Evolutionary conservation across 2,329 filamentous ascomycete genomes (phyloP), one percentile per base, ranked within the genome.

Genomic region (Diplodia sapinea): DNA sequence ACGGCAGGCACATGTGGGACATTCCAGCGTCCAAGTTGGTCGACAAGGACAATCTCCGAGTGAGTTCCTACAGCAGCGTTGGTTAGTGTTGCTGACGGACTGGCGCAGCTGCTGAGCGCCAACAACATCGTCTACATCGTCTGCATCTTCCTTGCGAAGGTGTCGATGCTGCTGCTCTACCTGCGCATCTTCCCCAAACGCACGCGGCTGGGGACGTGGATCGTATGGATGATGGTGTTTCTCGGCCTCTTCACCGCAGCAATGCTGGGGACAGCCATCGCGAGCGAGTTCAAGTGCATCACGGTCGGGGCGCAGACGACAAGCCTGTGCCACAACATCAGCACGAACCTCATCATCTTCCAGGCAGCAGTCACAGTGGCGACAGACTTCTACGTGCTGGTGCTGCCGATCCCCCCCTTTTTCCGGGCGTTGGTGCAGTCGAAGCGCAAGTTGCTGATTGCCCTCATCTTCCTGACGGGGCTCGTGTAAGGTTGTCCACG

Each of bases 301-400:
- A 51, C 26, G 20, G 20, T 49, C 3, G 4, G 15, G 31, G 11
- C 63, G 11, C 63, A 23, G 13, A 20, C 23, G 29, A 59, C 52
- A 7, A 11, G 54, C 31, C 61, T 59, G 20, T 62, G 47, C 54
- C 38, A 17, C 17, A 40, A 43, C 23, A 65, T 33, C 23, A 51
- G 55, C 56, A 67, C 20, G 6, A 50, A n/a, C 40, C 49, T 66
- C 23, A 55, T 55, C 65, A 66, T 66, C 33, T 15, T 67, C n/a
- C 54, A 69, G 9, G 38, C 67, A 2, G 52, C 54, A 12, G 65
- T 66, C 54, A 68, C 57, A 9, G 50, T 61, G n/a, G 33, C 68
- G 3, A 63, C 61, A 3, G 68, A 70, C 54, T 70, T 69, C 40
- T 66, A 55, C 65, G 61, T 69, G 31, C 54, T 70, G 6, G 38